Base-by-base conservation (phyloP, 495 filamentous ascomycete species). In the Tuber microsphaerosporum region DNA sequence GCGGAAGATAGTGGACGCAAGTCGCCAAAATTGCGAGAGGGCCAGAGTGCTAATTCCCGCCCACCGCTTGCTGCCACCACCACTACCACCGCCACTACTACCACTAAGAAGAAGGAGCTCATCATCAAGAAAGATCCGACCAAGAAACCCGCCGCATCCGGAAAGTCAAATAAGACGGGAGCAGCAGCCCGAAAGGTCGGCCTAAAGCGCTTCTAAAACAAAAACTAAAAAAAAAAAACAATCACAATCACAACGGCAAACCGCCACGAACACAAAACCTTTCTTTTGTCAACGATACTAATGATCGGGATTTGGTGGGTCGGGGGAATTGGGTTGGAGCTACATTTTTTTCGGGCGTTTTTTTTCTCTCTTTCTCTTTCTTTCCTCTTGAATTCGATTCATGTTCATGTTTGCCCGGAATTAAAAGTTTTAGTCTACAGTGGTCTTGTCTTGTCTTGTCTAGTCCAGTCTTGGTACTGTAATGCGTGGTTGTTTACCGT, bases 181-280 rank as follows among this genome's bases (percentile, higher is more conserved):
- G 72, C 78, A 41, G 51, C 75, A 5, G 71, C 42, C 19, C 74
- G 75, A 34, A 81, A 81, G 56, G 70, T 81, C 17, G 80, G 80
- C 1, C 79, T 81, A 56, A 81, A 81, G 71, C 77, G 80, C 31
- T 81, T 81, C 69, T 81, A 73, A 26, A n/a, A 9, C n/a, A 51
- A 51, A 65, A 65, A 65, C 4, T 12, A 31, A 31, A 31, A 65
- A 31, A 39, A 41, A 72, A 73, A 26, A 1, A 70, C 20, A 14
- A 44, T 65, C 14, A 5, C 17, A 17, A 65, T 9, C 26, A 34
- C 56, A 17, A 19, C 26, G 14, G 56, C 26, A 5, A 16, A 65
- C 56, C 14, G 56, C 56, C 14, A 34, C 26, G 19, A 16, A 6
- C 2, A 19, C 56, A 34, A 65, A 41, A 17, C 26, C 56, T 65